Evolutionary conservation across 1,284 basidiomycete species (phyloP), one percentile per base, ranked within the genome.

Genomic region (Rhodotorula glutinis): DNA sequence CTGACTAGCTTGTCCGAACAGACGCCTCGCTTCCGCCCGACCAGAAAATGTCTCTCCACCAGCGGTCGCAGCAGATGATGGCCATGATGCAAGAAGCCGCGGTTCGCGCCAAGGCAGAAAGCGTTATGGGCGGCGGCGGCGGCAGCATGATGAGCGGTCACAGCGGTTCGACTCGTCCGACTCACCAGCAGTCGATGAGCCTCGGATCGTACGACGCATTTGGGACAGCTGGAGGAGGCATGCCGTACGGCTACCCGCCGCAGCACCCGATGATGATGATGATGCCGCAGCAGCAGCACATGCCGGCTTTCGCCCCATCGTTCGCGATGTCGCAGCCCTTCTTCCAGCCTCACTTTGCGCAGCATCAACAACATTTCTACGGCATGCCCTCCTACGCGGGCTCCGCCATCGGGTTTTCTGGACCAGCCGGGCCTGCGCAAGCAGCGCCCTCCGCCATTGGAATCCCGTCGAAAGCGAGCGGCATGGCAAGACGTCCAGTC

Each of bases 51-150:
- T 62, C 63, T 33, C 66, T 72, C 3, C 71, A 72, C 41, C 68
- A 72, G 49, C 71, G 71, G 41, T 61, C 68, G 2, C 63, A 63
- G 54, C 71, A 72, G 54, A 72, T 72, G 71, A 72, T 70, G 68
- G 46, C 53, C 41, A 72, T 72, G 71, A 72, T 72, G 71, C 60
- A 65, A 30, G 66, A 72, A 23, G 71, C 71, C 3, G 68, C 71
- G 14, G 25, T 70, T 3, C 68, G 66, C 46, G 71, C 71, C 23
- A 53, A 60, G 14, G 65, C 71, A 5, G 71, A 72, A 58, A 66
- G 63, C 49, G 57, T 53, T 49, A 27, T 57, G 27, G 59, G 59
- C 43, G 63, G 58, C 29, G 55, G 53, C 56, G 67, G 53, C 29
- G 55, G 57, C 43, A 51, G 38, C 29, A 46, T 44, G 43, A 33